Percentiles rank a stretch among this genome's conserved stretches.
Evolutionary conservation across 345 rosid genomes (phyloP).

Genomic region (Orychophragmus violaceus): DNA sequence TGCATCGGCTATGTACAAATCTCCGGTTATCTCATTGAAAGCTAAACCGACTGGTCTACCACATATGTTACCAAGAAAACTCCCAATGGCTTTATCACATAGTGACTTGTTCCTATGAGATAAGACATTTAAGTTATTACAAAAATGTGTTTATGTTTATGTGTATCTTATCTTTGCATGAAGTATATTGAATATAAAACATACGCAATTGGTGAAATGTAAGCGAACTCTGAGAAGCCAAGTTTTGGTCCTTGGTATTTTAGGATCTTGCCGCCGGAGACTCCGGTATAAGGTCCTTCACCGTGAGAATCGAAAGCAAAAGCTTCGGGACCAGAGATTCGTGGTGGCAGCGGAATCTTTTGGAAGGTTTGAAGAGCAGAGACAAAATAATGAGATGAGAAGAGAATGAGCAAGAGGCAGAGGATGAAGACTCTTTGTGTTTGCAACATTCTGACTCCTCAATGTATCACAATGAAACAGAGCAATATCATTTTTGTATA

Average conservation of each 20-base stretch:
- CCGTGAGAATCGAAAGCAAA: constrained; percentile 25
- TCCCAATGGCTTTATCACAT: constrained; percentile 25
- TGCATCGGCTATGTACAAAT: constrained; percentile 42
- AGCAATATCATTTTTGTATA: constrained; percentile 3
- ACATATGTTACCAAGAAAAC: constrained; percentile 25
- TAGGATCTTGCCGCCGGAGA: constrained; percentile 36
- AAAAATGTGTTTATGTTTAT: not conserved
- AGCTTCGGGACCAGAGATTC: constrained; percentile 18
- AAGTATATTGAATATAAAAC: not conserved
- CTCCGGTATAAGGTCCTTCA: constrained; percentile 36
- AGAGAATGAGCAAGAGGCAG: not conserved
- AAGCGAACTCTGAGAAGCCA: constrained; percentile 33
- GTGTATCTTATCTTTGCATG: not conserved
- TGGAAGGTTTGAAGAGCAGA: constrained; percentile 7
- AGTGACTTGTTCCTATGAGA: constrained; percentile 7
- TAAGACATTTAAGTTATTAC: not conserved
- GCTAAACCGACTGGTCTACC: constrained; percentile 43
- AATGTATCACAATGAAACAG: constrained; percentile 1
- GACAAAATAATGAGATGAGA: not conserved
- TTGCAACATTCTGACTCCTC: constrained; percentile 8
- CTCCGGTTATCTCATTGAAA: constrained; percentile 22
- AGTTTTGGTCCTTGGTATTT: constrained; percentile 24
- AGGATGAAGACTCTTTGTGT: not conserved
- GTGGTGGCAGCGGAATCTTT: constrained; percentile 12
- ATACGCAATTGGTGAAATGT: constrained; percentile 25